Conservation (phyloP, 2,329 filamentous ascomycete species). For the Trichoderma asperellum region DNA sequence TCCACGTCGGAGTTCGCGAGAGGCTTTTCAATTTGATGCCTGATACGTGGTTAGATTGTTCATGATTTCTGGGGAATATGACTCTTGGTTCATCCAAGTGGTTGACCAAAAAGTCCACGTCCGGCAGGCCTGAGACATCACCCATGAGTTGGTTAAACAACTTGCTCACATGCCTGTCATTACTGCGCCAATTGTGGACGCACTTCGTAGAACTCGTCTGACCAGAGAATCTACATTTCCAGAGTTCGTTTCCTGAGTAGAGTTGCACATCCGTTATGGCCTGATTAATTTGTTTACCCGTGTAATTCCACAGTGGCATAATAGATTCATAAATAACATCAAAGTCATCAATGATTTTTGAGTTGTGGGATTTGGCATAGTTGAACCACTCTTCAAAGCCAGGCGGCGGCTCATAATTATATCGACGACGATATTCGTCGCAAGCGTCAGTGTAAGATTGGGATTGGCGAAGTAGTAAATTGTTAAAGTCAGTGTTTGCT, state of each 20-base stretch:
- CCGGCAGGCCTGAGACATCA: constrained; percentile 38
- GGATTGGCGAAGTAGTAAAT: constrained; percentile 45
- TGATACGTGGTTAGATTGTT: neutral
- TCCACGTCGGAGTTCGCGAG: constrained; percentile 38
- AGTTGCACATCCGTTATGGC: constrained; percentile 37
- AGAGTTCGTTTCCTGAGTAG: constrained; percentile 40
- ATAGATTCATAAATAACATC: constrained; percentile 49
- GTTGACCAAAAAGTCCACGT: constrained; percentile 51
- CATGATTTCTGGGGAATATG: constrained; percentile 36
- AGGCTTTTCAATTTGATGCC: constrained; percentile 37
- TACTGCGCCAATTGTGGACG: constrained; percentile 39
- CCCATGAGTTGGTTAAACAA: constrained; percentile 41
- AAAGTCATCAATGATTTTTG: constrained; percentile 75
- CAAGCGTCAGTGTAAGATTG: constrained; percentile 44
- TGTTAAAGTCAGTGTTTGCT: constrained; percentile 40
- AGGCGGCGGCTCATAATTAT: constrained; percentile 70
- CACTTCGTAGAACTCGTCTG: constrained; percentile 39
- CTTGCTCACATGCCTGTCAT: constrained; percentile 41
- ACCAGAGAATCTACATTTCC: constrained; percentile 42
- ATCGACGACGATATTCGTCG: constrained; percentile 49
- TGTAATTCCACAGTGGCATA: constrained; percentile 46
- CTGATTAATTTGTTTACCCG: constrained; percentile 40
- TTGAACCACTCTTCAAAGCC: constrained; percentile 81
- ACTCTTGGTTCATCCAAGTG: constrained; percentile 53
- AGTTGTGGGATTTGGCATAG: constrained; percentile 64